These are phyloP conservation scores for Cryptosporidium muris DNA, from an alignment of 169 alveolate species.

Conservation along the genomic window DNA sequence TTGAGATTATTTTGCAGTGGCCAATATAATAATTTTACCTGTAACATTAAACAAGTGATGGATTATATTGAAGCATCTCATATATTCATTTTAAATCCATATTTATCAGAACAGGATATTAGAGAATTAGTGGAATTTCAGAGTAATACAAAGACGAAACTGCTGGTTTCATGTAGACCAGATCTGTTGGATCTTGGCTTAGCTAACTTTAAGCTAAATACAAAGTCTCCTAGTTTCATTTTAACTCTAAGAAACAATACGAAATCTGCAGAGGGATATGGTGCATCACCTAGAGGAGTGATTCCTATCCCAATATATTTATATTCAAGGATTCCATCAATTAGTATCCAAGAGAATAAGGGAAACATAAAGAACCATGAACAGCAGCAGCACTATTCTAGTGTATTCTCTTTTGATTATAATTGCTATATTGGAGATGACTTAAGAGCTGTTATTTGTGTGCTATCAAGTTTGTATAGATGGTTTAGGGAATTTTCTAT, in stretches of 20 bases:
- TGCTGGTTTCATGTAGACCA: slow-evolving; percentile 44
- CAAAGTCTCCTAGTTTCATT: slow-evolving; percentile 43
- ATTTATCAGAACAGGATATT: background rate
- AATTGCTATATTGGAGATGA: slow-evolving; percentile 22
- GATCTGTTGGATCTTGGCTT: slow-evolving; percentile 44
- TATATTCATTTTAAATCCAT: slow-evolving; percentile 38
- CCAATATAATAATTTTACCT: too few relatives aligned
- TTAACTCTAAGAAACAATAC: background rate
- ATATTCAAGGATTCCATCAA: slow-evolving; percentile 1
- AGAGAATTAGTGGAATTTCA: slow-evolving; percentile 29
- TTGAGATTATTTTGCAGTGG: background rate
- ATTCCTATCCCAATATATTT: slow-evolving; percentile 31
- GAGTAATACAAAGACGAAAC: background rate
- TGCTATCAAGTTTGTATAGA: slow-evolving; percentile 23
- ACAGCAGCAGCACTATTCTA: too few relatives aligned
- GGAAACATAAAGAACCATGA: too few relatives aligned
- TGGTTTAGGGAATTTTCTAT: slow-evolving; percentile 34
- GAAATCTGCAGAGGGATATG: background rate
- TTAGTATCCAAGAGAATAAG: too few relatives aligned
- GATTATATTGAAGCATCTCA: too few relatives aligned
- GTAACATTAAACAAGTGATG: too few relatives aligned
- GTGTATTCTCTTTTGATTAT: background rate
- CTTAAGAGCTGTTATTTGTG: slow-evolving; percentile 16
- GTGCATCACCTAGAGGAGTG: slow-evolving; percentile 9
- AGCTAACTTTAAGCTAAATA: slow-evolving; percentile 12